Evolutionary conservation across 2,329 filamentous ascomycete genomes (phyloP).

Genomic region (Mollisia scopiformis): DNA sequence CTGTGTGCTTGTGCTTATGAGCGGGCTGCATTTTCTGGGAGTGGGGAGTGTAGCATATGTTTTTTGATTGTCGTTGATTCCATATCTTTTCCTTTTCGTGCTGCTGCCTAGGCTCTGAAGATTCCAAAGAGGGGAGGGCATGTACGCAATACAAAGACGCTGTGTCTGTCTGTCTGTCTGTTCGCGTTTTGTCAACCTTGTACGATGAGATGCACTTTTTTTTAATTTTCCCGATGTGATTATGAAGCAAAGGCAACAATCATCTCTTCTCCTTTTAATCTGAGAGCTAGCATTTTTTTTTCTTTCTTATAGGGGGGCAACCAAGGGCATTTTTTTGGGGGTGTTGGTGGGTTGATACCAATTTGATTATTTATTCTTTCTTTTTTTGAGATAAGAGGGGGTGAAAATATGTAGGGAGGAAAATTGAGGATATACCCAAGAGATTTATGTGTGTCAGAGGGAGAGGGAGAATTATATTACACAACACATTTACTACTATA

Average conservation of each 20-base stretch:
- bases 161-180: background rate
- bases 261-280: background rate
- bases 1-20: slow-evolving; percentile 5
- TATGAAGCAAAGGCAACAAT: background rate
- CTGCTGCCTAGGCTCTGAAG: background rate
- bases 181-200: background rate
- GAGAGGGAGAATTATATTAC: background rate
- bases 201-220: background rate
- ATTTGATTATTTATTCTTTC: background rate
- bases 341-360: slow-evolving; percentile 4
- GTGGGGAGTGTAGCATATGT: slow-evolving; percentile 14
- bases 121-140: slow-evolving; percentile 5
- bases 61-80: too few species aligned
- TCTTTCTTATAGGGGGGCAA: background rate
- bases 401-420: background rate
- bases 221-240: too few species aligned
- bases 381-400: background rate
- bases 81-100: background rate
- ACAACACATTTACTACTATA: background rate
- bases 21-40: slow-evolving; percentile 16
- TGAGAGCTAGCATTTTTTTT: background rate
- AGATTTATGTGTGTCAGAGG: background rate
- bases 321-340: slow-evolving; percentile 1
- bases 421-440: background rate
- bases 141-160: slow-evolving; percentile 2